These are phyloP conservation scores for Harrya chromipes DNA, from an alignment of 768 basidiomycete genomes.

Conservation along the genomic window DNA sequence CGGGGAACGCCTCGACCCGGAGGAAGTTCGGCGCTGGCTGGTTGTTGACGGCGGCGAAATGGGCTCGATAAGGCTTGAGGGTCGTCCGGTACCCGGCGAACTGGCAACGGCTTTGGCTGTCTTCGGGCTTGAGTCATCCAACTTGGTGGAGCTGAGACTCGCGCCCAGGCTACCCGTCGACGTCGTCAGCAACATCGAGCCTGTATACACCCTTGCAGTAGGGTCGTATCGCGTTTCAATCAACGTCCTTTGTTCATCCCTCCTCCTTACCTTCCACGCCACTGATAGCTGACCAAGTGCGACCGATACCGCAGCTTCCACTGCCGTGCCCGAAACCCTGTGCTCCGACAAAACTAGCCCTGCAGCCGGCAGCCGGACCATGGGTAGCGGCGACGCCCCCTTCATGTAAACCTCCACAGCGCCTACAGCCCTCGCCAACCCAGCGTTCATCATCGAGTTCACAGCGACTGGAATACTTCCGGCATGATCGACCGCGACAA, in stretches of 20 bases:
- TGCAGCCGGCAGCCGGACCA: slow-evolving; percentile 64
- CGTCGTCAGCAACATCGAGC: slow-evolving; percentile 45
- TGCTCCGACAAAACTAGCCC: slow-evolving; percentile 58
- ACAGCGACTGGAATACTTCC: slow-evolving; percentile 82
- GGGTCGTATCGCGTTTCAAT: slow-evolving; percentile 54
- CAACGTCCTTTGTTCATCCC: slow-evolving; percentile 57
- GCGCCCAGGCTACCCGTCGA: slow-evolving; percentile 10
- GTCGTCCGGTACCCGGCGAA: slow-evolving; percentile 15
- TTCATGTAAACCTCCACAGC: slow-evolving; percentile 75
- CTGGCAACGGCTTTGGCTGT: slow-evolving; percentile 38
- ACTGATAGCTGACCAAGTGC: slow-evolving; percentile 28
- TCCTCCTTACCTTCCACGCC: slow-evolving; percentile 56
- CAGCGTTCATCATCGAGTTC: slow-evolving; percentile 81
- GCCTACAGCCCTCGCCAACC: slow-evolving; percentile 68
- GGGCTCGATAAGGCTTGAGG: slow-evolving; percentile 9
- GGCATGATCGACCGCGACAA: slow-evolving; percentile 83
- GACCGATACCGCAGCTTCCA: slow-evolving; percentile 33
- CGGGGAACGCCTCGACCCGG: slow-evolving; percentile 29
- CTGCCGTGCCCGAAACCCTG: slow-evolving; percentile 30
- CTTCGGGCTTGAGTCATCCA: slow-evolving; percentile 40
- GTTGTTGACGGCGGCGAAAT: slow-evolving; percentile 27
- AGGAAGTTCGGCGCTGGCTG: slow-evolving; percentile 16
- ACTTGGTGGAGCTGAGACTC: slow-evolving; percentile 14
- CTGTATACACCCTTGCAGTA: slow-evolving; percentile 48
- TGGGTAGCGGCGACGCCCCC: slow-evolving; percentile 58